Conservation (phyloP, 169 alveolate genomes). For the Perkinsus marinus region DNA sequence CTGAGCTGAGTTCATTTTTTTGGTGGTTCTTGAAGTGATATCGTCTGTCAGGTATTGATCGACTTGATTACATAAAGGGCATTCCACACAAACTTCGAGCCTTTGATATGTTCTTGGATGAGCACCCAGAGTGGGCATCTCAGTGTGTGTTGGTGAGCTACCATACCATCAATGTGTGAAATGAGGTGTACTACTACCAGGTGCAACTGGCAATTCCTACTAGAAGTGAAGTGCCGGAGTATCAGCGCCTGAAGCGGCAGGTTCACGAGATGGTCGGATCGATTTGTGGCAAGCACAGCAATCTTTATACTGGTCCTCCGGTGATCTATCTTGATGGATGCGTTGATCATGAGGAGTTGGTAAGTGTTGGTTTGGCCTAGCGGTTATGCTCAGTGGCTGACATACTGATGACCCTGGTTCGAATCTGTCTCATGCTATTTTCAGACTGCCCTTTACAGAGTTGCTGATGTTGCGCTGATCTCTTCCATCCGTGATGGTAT, state of each 20-base stretch:
- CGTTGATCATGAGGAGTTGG: conserved; percentile 7
- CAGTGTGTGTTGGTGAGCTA: neutral
- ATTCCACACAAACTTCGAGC: conserved; percentile 37
- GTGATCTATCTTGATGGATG: conserved; percentile 19
- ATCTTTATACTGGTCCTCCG: conserved; percentile 15
- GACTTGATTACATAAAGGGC: conserved; percentile 40
- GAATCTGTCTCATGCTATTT: neutral
- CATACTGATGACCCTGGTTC: neutral
- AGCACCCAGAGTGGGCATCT: conserved; percentile 18
- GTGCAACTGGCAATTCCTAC: conserved; percentile 35
- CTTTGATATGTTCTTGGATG: conserved; percentile 24
- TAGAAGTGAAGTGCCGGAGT: conserved; percentile 18
- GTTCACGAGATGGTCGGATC: conserved; percentile 21
- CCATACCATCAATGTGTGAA: too few relatives aligned
- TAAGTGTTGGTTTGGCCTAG: too few relatives aligned
- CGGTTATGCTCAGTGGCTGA: neutral
- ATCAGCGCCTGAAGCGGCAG: conserved; percentile 8
- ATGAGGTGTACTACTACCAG: too few relatives aligned
- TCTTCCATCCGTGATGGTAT: conserved; percentile 23
- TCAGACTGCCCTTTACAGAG: conserved; percentile 12
- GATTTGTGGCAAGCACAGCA: conserved; percentile 13
- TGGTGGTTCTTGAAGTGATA: too few relatives aligned
- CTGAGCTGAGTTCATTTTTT: too few relatives aligned
- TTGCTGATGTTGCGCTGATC: conserved; percentile 20
- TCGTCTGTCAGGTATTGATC: conserved; percentile 21